Evolutionary conservation across 2,329 filamentous ascomycete species (phyloP).

Genomic region (Sporothrix phasma): DNA sequence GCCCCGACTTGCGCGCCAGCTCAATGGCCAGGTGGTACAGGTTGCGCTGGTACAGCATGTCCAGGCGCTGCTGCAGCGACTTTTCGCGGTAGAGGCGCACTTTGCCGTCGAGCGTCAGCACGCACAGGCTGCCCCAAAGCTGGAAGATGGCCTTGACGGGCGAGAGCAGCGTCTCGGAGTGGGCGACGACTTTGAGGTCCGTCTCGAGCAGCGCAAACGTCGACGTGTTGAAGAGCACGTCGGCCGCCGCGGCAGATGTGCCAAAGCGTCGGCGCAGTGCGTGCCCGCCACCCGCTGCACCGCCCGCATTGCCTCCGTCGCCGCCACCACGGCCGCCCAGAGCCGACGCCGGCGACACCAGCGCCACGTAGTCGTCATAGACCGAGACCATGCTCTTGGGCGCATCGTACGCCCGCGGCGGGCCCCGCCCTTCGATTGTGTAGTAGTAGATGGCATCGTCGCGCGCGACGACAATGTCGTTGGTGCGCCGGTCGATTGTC

Average conservation of each 20-base stretch:
- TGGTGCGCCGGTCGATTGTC: slow-evolving; percentile 69
- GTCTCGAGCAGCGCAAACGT: slow-evolving; percentile 89
- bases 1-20: slow-evolving; percentile 77
- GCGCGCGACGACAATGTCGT: slow-evolving; percentile 81
- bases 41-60: slow-evolving; percentile 88
- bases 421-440: slow-evolving; percentile 70
- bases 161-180: slow-evolving; percentile 75
- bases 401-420: slow-evolving; percentile 84
- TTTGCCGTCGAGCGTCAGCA: slow-evolving; percentile 88
- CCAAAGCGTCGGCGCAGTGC: slow-evolving; percentile 63
- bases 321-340: slow-evolving; percentile 23
- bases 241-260: slow-evolving; percentile 55
- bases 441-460: slow-evolving; percentile 97
- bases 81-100: slow-evolving; percentile 87
- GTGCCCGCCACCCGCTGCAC: slow-evolving; percentile 28
- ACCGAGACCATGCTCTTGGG: slow-evolving; percentile 73
- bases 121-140: slow-evolving; percentile 85
- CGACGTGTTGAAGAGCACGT: slow-evolving; percentile 75
- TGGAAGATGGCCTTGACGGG: slow-evolving; percentile 71
- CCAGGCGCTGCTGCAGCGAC: slow-evolving; percentile 76
- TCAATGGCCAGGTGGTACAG: slow-evolving; percentile 88
- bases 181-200: slow-evolving; percentile 78
- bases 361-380: slow-evolving; percentile 75
- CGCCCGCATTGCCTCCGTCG: neutral
- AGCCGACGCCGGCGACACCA: slow-evolving; percentile 64